These are phyloP conservation scores for Macroventuria anomochaeta DNA, from an alignment of 2,329 filamentous ascomycete species.

Conservation along the genomic window DNA sequence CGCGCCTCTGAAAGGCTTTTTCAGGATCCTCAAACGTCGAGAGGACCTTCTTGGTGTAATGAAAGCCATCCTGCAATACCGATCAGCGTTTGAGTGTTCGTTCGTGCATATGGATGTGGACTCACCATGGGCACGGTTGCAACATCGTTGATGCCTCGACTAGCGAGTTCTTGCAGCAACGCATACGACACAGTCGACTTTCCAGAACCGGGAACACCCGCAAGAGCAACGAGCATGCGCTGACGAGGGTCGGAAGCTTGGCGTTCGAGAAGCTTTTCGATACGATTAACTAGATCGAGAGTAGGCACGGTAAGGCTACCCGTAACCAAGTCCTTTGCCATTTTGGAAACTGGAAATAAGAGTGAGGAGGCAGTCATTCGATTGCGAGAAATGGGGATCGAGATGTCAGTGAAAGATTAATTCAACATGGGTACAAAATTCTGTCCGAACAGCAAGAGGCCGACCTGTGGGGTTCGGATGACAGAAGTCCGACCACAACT, in stretches of 20 bases:
- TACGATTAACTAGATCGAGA: constrained; percentile 29
- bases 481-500: constrained; percentile 25
- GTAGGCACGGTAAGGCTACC: constrained; percentile 19
- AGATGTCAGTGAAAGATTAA: constrained; percentile 2
- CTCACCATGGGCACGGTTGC: constrained; percentile 36
- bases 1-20: constrained; percentile 31
- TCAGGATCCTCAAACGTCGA: constrained; percentile 27
- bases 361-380: neutral
- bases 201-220: constrained; percentile 37
- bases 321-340: constrained; percentile 17
- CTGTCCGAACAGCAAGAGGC: neutral
- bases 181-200: constrained; percentile 36
- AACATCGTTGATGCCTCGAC: constrained; percentile 26
- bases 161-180: constrained; percentile 29
- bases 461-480: constrained; percentile 26
- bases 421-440: neutral
- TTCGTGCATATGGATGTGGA: neutral
- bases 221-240: constrained; percentile 35
- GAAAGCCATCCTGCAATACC: constrained; percentile 33
- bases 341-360: constrained; percentile 4
- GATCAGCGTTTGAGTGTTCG: neutral
- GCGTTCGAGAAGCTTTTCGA: constrained; percentile 26
- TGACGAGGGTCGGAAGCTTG: constrained; percentile 28
- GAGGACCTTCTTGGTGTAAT: constrained; percentile 29
- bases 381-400: neutral